phyloP scores from a whole-genome alignment of 1,284 basidiomycete genomes.

The Cutaneotrichosporon spelunceum region DNA sequence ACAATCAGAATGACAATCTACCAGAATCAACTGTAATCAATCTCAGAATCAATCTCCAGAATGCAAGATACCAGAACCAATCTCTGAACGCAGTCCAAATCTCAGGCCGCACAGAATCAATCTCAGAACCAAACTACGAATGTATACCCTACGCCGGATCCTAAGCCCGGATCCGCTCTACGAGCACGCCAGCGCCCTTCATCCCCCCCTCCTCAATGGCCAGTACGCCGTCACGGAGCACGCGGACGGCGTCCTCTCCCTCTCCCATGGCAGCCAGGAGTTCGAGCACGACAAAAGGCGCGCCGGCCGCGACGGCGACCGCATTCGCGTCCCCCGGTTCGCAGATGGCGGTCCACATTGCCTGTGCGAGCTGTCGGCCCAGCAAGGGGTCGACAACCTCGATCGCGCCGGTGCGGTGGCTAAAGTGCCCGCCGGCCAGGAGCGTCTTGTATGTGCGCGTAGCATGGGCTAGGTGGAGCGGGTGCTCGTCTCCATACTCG shows the following conservation, averaged over 20 bases:
- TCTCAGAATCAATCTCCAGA: no score
- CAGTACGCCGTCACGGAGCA: no score
- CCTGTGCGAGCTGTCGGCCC: constrained; percentile 60
- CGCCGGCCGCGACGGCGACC: constrained; percentile 63
- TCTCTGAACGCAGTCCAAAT: no score
- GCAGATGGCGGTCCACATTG: constrained; percentile 59
- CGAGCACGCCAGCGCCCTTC: constrained; percentile 47
- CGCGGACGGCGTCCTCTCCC: no score
- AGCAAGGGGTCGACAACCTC: constrained; percentile 57
- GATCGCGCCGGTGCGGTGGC: constrained; percentile 60
- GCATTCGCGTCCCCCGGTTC: constrained; percentile 50
- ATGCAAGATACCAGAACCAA: no score
- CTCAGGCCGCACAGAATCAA: no score
- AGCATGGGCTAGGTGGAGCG: constrained; percentile 72
- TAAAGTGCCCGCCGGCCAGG: constrained; percentile 83
- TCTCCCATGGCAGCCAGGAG: constrained; percentile 68
- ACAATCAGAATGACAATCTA: no score
- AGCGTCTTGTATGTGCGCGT: constrained; percentile 79
- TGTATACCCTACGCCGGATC: no score
- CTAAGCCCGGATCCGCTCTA: constrained; percentile 42
- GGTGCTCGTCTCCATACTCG: constrained; percentile 59
- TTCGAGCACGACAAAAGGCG: constrained; percentile 74
- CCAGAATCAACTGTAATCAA: no score
- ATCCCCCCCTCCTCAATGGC: constrained; percentile 44
- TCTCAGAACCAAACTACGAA: no score